A percentile compares a stretch with the other conserved stretches of the same genome.
Conservation (phyloP, 164 flowering plant genomes). For the Amborella trichopoda region DNA sequence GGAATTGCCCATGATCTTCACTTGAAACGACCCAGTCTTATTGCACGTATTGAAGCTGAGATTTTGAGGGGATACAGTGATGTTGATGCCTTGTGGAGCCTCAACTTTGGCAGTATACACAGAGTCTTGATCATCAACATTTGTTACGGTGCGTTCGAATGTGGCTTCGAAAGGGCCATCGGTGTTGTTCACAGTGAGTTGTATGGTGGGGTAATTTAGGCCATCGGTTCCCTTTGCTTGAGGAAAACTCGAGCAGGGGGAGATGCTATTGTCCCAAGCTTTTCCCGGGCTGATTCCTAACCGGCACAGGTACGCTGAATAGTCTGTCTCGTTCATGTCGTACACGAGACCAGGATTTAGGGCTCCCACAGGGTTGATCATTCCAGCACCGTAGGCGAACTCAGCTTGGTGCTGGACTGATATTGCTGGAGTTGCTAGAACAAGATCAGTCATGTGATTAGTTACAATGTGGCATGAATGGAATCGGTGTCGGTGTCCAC, state of each 20-base stretch:
- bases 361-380: slow-evolving; percentile 37
- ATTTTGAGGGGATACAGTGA: slow-evolving; percentile 23
- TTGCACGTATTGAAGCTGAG: slow-evolving; percentile 27
- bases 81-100: slow-evolving; percentile 15
- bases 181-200: slow-evolving; percentile 4
- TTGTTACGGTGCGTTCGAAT: slow-evolving; percentile 48
- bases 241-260: slow-evolving; percentile 24
- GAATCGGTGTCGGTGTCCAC: too few species aligned
- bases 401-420: too few species aligned
- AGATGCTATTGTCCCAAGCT: slow-evolving; percentile 32
- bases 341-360: slow-evolving; percentile 45
- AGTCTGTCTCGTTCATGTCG: slow-evolving; percentile 37
- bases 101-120: slow-evolving; percentile 23
- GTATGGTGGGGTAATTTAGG: slow-evolving; percentile 53
- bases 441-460: too few species aligned
- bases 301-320: slow-evolving; percentile 37
- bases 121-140: slow-evolving; percentile 40
- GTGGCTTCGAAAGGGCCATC: slow-evolving; percentile 4
- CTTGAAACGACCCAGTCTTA: slow-evolving; percentile 26
- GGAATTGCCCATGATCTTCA: slow-evolving; percentile 20
- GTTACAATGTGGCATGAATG: too few species aligned
- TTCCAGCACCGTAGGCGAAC: slow-evolving; percentile 55
- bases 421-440: too few species aligned
- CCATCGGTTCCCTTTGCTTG: slow-evolving; percentile 24
- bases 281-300: slow-evolving; percentile 13